Conservation (phyloP, 2,329 filamentous ascomycete species). For the Dothideomycetes sp. region DNA sequence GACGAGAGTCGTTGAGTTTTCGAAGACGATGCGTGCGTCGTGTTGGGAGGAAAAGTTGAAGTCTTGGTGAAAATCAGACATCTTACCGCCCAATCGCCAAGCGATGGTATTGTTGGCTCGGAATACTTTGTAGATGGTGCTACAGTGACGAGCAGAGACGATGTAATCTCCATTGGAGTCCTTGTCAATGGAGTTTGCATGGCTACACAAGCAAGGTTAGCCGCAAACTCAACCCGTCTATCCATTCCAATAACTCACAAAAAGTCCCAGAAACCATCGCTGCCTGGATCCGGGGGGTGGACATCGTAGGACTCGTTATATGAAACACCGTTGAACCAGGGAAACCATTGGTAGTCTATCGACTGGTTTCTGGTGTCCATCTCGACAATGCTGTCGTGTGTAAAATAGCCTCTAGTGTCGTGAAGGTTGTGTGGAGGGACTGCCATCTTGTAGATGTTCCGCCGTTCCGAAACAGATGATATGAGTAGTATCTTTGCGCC, state of each 20-base stretch:
- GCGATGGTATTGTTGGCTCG: conserved; percentile 22
- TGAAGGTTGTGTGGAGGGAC: too few relatives aligned
- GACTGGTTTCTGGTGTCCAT: not conserved
- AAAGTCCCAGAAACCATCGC: not conserved
- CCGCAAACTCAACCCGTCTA: not conserved
- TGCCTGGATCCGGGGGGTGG: not conserved
- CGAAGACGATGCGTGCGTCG: conserved; percentile 20
- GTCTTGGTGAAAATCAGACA: conserved; percentile 17
- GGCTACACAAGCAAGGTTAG: conserved; percentile 7
- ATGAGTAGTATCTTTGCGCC: conserved; percentile 2
- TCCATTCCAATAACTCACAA: not conserved
- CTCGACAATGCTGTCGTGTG: conserved; percentile 1
- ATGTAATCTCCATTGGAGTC: conserved; percentile 26
- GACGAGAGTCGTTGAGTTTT: conserved; percentile 2
- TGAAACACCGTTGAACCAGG: not conserved
- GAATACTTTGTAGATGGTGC: conserved; percentile 27
- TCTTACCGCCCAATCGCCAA: conserved; percentile 26
- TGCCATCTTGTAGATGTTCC: not conserved
- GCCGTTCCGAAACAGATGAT: not conserved
- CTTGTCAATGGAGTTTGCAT: conserved; percentile 29
- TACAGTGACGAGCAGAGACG: conserved; percentile 27
- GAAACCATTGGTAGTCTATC: not conserved
- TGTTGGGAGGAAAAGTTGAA: conserved; percentile 27
- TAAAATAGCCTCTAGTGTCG: not conserved
- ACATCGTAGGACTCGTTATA: not conserved